phyloP scores from a whole-genome alignment of 768 basidiomycete species.

The Brasilioporus rufonigricans region DNA sequence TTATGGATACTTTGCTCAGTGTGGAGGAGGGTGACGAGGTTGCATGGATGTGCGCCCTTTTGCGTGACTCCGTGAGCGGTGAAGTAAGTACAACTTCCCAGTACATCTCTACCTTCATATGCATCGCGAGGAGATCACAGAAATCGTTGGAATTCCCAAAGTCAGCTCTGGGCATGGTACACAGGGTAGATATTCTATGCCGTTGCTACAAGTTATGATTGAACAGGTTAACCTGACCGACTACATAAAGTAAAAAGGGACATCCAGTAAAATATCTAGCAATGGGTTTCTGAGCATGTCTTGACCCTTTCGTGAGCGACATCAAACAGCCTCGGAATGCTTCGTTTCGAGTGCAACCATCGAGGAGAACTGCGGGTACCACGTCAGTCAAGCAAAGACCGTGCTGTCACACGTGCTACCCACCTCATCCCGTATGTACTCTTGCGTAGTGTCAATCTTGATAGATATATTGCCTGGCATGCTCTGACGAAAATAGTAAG shows the following conservation, averaged over 20 bases:
- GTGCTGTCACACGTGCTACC: neutral
- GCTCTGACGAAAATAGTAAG: conserved; percentile 7
- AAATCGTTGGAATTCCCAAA: too few species aligned
- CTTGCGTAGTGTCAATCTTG: conserved; percentile 62
- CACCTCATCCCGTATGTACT: conserved; percentile 44
- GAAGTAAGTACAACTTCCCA: too few species aligned
- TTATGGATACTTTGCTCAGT: too few species aligned
- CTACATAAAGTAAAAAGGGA: neutral
- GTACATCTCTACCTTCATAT: too few species aligned
- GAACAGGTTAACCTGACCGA: too few species aligned
- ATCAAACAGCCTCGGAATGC: conserved; percentile 3
- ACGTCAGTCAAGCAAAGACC: neutral
- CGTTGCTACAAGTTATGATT: too few species aligned
- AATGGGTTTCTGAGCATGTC: neutral
- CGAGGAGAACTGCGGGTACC: neutral
- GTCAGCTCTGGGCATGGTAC: too few species aligned
- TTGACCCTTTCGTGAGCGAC: neutral
- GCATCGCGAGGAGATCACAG: too few species aligned
- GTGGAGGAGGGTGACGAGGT: too few species aligned
- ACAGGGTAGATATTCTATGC: too few species aligned
- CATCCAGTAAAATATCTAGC: neutral
- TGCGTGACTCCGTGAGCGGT: too few species aligned
- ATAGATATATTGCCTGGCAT: conserved; percentile 54
- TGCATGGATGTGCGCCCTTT: too few species aligned
- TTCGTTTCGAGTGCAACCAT: conserved; percentile 8